These are phyloP conservation scores for Paxillus rubicundulus DNA, from an alignment of 768 basidiomycete species.

Conservation along the genomic window DNA sequence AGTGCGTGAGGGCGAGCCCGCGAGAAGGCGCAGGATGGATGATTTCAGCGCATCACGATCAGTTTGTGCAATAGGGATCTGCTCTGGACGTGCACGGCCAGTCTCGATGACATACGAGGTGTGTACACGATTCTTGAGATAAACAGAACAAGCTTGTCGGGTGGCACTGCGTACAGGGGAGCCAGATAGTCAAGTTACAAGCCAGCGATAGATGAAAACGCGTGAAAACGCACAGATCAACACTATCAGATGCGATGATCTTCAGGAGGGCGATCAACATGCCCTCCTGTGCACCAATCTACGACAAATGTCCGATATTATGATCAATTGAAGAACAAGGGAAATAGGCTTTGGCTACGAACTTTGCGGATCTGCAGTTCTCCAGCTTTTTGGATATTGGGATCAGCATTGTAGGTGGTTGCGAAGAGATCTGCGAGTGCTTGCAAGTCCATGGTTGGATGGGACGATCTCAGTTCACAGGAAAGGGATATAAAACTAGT, in stretches of 20 bases:
- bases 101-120: conserved; percentile 57
- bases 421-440: conserved; percentile 76
- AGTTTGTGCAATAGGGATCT: conserved; percentile 55
- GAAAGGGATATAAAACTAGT: background rate
- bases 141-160: conserved; percentile 83
- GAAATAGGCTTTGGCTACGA: conserved; percentile 1
- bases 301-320: conserved; percentile 6
- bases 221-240: conserved; percentile 67
- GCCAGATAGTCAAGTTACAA: background rate
- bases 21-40: conserved; percentile 66
- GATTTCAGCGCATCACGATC: conserved; percentile 75
- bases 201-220: conserved; percentile 24
- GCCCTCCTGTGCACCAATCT: conserved; percentile 81
- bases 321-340: background rate
- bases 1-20: conserved; percentile 58
- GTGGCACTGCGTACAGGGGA: conserved; percentile 51
- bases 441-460: conserved; percentile 63
- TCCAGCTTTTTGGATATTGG: conserved; percentile 80
- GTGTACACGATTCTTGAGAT: conserved; percentile 86
- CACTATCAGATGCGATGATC: conserved; percentile 75
- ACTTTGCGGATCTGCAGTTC: conserved; percentile 90
- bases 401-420: conserved; percentile 78
- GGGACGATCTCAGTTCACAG: background rate
- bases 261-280: conserved; percentile 81
- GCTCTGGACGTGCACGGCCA: conserved; percentile 51